Base-by-base conservation (phyloP, 495 filamentous ascomycete genomes). In the Aspergillus saccharolyticus region DNA sequence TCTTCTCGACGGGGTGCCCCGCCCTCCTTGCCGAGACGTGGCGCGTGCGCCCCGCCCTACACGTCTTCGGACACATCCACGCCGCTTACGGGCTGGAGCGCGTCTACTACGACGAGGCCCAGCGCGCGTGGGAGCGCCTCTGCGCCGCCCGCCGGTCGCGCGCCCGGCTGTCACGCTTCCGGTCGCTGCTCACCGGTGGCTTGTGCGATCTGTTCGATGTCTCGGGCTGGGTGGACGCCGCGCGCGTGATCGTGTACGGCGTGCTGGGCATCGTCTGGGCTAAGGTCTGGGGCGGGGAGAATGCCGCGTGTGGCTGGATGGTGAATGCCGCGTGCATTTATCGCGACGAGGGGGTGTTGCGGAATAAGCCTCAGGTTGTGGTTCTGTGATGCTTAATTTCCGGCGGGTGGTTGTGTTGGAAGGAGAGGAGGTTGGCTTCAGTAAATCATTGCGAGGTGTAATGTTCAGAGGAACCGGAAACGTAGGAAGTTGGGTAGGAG, bases 21-120 rank as follows among this genome's bases (percentile, higher is more conserved):
- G 83, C 78, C 28, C 80, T 97, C 2, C 78, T 93, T 1, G 72
- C 80, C 17, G 90, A 95, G 59, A 63, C 90, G 25, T 94, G 90
- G 89, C 79, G 83, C 22, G 83, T 94, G 18, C 85, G 83, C 56
- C 92, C 93, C 3, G 74, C 74, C 28, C 73, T 97, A 12, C 93
- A 97, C 70, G 80, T 96, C 55, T 96, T 95, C 71, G 93, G 92
- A 5, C 94, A 97, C 67, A 79, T 95, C 22, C 94, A 97, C 71
- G 84, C 73, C 39, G 80, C 78, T 7, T 74, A 81, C 45, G 84
- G 84, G 7, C 67, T 72, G 20, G 85, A 92, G 63, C 74, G 82
- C 3, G 75, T 89, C 1, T 91, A 84, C 73, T 96, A 85, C 83
- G 90, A 95, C 67, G 79, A 88, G 47, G 85, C 81, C 50, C 89